Evolutionary conservation across 1,139 yeast genomes (phyloP).

Genomic region (Kurtzmaniella quercitrusa): DNA sequence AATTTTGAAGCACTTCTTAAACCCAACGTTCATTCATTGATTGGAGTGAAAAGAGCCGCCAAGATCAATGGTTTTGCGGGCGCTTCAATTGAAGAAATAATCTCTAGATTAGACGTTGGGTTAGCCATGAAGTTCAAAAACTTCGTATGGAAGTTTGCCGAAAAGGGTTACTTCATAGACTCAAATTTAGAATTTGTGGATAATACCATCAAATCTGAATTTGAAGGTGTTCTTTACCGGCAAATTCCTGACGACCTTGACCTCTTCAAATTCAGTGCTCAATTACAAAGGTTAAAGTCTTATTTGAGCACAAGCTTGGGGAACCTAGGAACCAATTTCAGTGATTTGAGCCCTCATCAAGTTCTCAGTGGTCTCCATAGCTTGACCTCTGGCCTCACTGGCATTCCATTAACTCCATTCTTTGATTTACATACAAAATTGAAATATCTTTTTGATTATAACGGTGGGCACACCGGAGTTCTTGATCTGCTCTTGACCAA

Average conservation of each 20-base stretch:
- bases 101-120: not conserved
- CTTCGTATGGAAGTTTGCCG: not conserved
- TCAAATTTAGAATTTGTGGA: not conserved
- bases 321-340: not conserved
- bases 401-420: not conserved
- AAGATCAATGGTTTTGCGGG: not conserved
- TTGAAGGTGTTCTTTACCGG: slow-evolving; percentile 6
- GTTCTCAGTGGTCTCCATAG: slow-evolving; percentile 6
- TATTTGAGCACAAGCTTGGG: slow-evolving; percentile 6
- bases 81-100: not conserved
- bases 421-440: slow-evolving; percentile 3
- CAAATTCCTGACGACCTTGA: slow-evolving; percentile 20
- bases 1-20: not conserved
- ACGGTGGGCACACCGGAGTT: slow-evolving; percentile 16
- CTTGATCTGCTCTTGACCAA: slow-evolving; percentile 12
- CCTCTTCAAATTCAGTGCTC: slow-evolving; percentile 20
- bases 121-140: not conserved
- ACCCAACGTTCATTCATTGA: not conserved
- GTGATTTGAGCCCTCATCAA: slow-evolving; percentile 3
- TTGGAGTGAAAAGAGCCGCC: not conserved
- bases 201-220: not conserved
- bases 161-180: not conserved
- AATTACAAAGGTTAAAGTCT: slow-evolving; percentile 15
- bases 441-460: slow-evolving; percentile 14
- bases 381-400: not conserved